These are phyloP conservation scores for Arthrobotrys iridis DNA, from an alignment of 2,329 filamentous ascomycete species.

Conservation along the genomic window DNA sequence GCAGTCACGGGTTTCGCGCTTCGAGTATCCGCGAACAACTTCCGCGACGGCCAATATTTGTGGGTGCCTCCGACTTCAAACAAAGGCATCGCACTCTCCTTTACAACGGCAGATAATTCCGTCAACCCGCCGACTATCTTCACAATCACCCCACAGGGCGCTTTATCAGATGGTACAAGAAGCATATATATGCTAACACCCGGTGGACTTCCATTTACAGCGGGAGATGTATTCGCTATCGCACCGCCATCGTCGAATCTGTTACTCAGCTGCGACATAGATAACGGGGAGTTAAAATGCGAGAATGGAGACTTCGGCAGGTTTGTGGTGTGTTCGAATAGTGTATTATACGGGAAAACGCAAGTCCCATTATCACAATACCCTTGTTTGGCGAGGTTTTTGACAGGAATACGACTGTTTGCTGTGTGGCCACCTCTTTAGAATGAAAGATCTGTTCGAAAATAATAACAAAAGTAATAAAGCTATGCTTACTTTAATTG, in stretches of 20 bases:
- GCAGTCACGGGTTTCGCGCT: background rate
- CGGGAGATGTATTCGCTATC: background rate
- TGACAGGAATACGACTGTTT: background rate
- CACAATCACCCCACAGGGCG: background rate
- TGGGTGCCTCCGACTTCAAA: background rate
- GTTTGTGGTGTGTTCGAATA: background rate
- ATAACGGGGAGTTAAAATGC: background rate
- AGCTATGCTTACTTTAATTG: too few species aligned
- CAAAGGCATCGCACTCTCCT: background rate
- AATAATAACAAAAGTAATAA: too few species aligned
- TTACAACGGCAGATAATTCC: background rate
- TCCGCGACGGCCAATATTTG: background rate
- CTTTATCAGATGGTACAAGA: background rate
- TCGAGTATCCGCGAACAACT: background rate
- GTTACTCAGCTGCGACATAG: background rate
- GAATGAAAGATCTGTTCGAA: too few species aligned
- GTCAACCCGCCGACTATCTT: background rate
- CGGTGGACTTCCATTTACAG: background rate
- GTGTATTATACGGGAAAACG: background rate
- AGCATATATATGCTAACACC: background rate
- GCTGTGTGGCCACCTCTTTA: background rate
- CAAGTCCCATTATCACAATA: background rate
- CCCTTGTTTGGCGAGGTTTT: background rate
- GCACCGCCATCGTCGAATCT: background rate
- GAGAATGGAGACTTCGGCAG: constrained; percentile 1